These are phyloP conservation scores for Pulveroboletus sp. DNA, from an alignment of 768 basidiomycete species.

Conservation along the genomic window DNA sequence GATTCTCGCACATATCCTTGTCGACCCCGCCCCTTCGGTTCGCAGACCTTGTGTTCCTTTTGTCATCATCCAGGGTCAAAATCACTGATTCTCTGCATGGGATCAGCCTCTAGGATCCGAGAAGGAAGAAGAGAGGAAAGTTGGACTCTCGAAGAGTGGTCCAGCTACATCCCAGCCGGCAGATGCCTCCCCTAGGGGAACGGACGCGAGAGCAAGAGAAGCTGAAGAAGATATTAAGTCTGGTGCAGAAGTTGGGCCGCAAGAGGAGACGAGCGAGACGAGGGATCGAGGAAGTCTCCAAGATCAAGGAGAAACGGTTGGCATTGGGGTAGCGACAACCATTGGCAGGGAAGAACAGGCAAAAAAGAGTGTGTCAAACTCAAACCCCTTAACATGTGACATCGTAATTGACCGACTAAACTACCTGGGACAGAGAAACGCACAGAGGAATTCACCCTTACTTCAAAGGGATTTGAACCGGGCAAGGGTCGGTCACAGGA, in stretches of 20 bases:
- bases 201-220: not conserved
- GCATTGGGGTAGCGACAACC: too few relatives aligned
- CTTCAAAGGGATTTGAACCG: not conserved
- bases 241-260: not conserved
- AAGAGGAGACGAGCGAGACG: not conserved
- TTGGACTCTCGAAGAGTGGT: not conserved
- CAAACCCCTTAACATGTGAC: not conserved
- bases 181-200: not conserved
- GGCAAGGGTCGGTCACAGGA: not conserved
- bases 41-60: too few relatives aligned
- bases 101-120: not conserved
- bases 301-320: too few relatives aligned
- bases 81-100: conserved; percentile 17
- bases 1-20: too few relatives aligned
- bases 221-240: not conserved
- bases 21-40: too few relatives aligned
- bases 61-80: not conserved
- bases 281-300: too few relatives aligned
- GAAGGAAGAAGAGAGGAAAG: not conserved
- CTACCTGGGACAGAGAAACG: not conserved
- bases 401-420: not conserved
- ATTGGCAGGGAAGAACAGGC: too few relatives aligned
- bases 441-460: not conserved
- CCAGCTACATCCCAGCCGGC: not conserved
- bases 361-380: too few relatives aligned